phyloP scores from a whole-genome alignment of 2,329 filamentous ascomycete genomes.

The Colletotrichum euphorbiae region DNA sequence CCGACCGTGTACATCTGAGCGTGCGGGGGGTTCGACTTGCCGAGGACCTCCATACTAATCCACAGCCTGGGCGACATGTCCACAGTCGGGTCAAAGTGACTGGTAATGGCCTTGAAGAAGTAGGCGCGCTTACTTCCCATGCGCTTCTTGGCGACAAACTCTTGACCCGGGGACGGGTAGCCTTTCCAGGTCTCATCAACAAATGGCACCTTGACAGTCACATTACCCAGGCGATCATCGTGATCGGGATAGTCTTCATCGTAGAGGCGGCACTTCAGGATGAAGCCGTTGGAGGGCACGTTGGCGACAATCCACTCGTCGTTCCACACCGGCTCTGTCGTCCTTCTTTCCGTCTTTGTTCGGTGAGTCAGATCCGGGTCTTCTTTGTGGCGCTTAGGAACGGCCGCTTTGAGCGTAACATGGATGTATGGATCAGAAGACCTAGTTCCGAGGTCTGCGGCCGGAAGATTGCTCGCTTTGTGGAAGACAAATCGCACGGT shows the following conservation, averaged over 20 bases:
- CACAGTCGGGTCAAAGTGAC: slow-evolving; percentile 68
- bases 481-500: slow-evolving; percentile 89
- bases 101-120: slow-evolving; percentile 75
- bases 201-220: slow-evolving; percentile 73
- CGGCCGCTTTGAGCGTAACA: slow-evolving; percentile 77
- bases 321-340: slow-evolving; percentile 83
- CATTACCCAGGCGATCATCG: slow-evolving; percentile 89
- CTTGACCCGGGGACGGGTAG: slow-evolving; percentile 67
- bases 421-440: slow-evolving; percentile 87
- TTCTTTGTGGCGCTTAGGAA: slow-evolving; percentile 85
- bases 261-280: slow-evolving; percentile 86
- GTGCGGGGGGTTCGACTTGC: slow-evolving; percentile 76
- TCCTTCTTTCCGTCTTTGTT: slow-evolving; percentile 79
- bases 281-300: slow-evolving; percentile 83
- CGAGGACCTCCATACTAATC: slow-evolving; percentile 82
- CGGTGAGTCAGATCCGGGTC: slow-evolving; percentile 81
- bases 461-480: slow-evolving; percentile 81
- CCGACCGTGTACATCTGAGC: slow-evolving; percentile 83
- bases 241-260: slow-evolving; percentile 90
- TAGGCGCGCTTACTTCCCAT: slow-evolving; percentile 91
- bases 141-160: slow-evolving; percentile 82
- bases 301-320: slow-evolving; percentile 90
- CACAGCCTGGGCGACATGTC: slow-evolving; percentile 78
- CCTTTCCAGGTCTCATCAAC: slow-evolving; percentile 76
- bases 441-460: slow-evolving; percentile 80